A percentile compares a stretch with the other conserved stretches of the same genome.
phyloP scores from a whole-genome alignment of 129 eudicot species.

The Flaveria robusta region DNA sequence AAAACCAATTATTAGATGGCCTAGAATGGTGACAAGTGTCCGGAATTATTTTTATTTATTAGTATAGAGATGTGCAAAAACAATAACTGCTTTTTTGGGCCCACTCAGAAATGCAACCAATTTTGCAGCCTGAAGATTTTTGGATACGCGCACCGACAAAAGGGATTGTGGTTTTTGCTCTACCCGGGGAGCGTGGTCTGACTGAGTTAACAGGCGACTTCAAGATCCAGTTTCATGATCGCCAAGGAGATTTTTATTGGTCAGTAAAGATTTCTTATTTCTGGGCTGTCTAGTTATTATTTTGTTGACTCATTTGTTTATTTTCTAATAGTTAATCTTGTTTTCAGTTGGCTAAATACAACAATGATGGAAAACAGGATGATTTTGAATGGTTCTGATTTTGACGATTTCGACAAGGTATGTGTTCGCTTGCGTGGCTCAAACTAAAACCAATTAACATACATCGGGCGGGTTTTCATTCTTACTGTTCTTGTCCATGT shows the following conservation, averaged over 20 bases:
- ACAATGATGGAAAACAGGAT: constrained; percentile 75
- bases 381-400: constrained; percentile 52
- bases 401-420: constrained; percentile 91
- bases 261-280: constrained; percentile 25
- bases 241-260: constrained; percentile 97
- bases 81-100: neutral
- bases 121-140: constrained; percentile 88
- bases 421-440: neutral
- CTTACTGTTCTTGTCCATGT: neutral
- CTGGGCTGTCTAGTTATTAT: constrained; percentile 5
- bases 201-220: constrained; percentile 87
- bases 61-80: constrained; percentile 9
- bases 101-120: constrained; percentile 13
- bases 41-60: too few species aligned
- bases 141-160: constrained; percentile 79
- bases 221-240: constrained; percentile 88
- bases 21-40: too few species aligned
- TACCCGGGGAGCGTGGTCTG: constrained; percentile 88
- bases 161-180: constrained; percentile 85
- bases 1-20: too few species aligned
- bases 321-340: constrained; percentile 3
- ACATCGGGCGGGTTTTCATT: neutral
- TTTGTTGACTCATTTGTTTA: neutral
- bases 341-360: constrained; percentile 87
- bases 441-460: neutral